Evolutionary conservation across 2,329 filamentous ascomycete species (phyloP).

Genomic region (Rhynchosporium secalis): DNA sequence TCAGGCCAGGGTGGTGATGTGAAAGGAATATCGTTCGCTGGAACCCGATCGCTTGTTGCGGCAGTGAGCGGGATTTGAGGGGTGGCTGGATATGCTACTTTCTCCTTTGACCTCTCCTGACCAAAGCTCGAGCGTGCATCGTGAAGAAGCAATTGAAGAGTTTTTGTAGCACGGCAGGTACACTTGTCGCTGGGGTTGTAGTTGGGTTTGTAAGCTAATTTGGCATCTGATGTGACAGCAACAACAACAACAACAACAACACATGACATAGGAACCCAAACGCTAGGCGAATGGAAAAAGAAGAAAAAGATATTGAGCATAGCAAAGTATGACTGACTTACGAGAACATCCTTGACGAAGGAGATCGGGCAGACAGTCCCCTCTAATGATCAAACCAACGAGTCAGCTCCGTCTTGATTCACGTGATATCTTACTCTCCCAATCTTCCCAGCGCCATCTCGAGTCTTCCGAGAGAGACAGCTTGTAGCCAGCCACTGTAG

Average conservation of each 20-base stretch:
- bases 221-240: too few species aligned
- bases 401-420: constrained; percentile 25
- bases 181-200: not conserved
- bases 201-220: not conserved
- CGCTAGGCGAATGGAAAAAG: not conserved
- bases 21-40: constrained; percentile 8
- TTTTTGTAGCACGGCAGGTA: not conserved
- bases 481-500: not conserved
- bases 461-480: not conserved
- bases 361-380: constrained; percentile 81
- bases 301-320: not conserved
- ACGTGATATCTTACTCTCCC: constrained; percentile 22
- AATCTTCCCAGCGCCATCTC: not conserved
- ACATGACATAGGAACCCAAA: not conserved
- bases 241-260: not conserved
- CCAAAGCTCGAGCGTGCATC: not conserved
- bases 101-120: not conserved
- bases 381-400: constrained; percentile 50
- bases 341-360: constrained; percentile 80
- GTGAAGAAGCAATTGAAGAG: not conserved
- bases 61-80: constrained; percentile 6
- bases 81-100: not conserved
- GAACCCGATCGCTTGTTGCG: constrained; percentile 15
- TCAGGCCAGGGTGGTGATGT: constrained; percentile 9
- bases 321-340: constrained; percentile 49